Conservation (phyloP, 305 asterid genomes). For the Salvia sclarea region DNA sequence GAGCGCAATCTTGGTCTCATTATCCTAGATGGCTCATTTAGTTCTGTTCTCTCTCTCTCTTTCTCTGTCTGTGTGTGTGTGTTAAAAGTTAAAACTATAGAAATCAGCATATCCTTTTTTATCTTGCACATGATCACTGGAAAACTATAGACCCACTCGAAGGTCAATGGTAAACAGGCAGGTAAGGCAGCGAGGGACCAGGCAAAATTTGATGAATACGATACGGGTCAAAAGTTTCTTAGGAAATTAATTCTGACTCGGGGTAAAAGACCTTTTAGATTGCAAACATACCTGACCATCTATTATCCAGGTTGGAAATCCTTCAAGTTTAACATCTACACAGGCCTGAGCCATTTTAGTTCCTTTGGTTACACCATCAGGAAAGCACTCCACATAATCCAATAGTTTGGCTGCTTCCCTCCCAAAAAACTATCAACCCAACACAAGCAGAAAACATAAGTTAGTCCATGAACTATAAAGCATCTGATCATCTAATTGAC, state of each 20-base stretch:
- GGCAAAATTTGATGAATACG: background rate
- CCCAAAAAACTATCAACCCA: conserved; percentile 72
- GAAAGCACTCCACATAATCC: conserved; percentile 94
- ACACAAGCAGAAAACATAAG: conserved; percentile 12
- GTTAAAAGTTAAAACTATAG: too few relatives aligned
- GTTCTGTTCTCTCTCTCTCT: background rate
- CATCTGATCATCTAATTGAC: background rate
- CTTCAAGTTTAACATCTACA: conserved; percentile 67
- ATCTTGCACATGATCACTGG: background rate
- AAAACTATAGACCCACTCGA: background rate
- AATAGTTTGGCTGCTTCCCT: conserved; percentile 71
- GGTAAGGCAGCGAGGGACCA: conserved; percentile 1
- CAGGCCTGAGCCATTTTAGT: conserved; percentile 75
- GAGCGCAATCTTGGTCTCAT: background rate
- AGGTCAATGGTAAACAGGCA: background rate
- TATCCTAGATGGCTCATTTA: background rate
- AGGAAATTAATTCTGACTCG: background rate
- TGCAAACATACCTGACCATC: conserved; percentile 62
- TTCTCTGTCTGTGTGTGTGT: background rate
- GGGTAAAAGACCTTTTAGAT: background rate
- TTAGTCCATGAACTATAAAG: conserved; percentile 12
- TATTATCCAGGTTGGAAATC: conserved; percentile 91
- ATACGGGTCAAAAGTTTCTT: background rate
- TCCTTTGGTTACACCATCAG: conserved; percentile 73
- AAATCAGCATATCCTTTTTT: background rate